These are phyloP conservation scores for Rhizophora mangle DNA, from an alignment of 345 rosid genomes.

Conservation along the genomic window DNA sequence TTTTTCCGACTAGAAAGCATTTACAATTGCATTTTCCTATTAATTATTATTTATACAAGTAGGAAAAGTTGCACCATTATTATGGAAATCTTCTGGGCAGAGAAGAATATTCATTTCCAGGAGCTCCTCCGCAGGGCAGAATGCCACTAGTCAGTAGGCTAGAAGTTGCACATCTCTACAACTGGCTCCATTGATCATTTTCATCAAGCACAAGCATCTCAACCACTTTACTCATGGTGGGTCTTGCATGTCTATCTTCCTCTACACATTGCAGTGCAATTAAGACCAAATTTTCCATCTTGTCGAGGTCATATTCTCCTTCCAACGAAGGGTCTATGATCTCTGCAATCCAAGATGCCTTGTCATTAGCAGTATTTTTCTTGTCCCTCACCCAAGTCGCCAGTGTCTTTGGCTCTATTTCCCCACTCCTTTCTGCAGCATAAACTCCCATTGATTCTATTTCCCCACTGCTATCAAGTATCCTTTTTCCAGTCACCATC, in stretches of 20 bases:
- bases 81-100: no score
- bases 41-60: no score
- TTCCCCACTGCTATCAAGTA: no score
- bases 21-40: no score
- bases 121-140: no score
- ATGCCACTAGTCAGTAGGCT: no score
- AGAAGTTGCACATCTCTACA: no score
- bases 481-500: constrained; percentile 2
- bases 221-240: constrained; percentile 31
- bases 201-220: constrained; percentile 16
- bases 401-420: constrained; percentile 21
- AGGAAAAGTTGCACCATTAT: no score
- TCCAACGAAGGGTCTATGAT: neutral
- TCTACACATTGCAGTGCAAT: constrained; percentile 27
- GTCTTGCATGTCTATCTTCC: constrained; percentile 27
- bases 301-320: constrained; percentile 1
- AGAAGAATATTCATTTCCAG: no score
- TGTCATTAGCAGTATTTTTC: neutral
- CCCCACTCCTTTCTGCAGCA: constrained; percentile 19
- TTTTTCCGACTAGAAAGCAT: no score
- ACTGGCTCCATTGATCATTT: no score
- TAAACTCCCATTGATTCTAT: neutral
- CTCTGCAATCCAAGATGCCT: neutral
- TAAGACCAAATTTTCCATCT: constrained; percentile 24
- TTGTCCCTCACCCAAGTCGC: neutral